Evolutionary conservation across 1,284 basidiomycete species (phyloP), one percentile per base, ranked within the genome.

Genomic region (Naganishia liquefaciens): DNA sequence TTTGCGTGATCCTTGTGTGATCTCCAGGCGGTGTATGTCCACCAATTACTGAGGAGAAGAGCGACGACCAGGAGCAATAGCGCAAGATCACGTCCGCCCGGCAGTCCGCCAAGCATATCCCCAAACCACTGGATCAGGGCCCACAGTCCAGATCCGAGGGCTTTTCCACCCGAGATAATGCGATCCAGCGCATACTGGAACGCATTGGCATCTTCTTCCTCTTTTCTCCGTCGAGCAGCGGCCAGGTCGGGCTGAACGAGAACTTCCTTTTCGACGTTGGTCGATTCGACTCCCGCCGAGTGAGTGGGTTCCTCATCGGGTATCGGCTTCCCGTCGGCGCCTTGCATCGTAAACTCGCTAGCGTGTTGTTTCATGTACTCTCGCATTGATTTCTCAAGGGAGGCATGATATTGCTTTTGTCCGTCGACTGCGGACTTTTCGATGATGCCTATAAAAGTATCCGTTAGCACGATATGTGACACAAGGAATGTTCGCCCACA

Each of bases 341-440:
- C 88, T 50, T 90, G 81, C 11, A 91, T 93, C 57, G 91, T 80
- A 78, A 98, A 98, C 79, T 98, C 94, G 68, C 85, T 84, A 64
- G 88, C 85, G 76, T 99, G 92, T 61, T 88, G 87, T 67, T 88
- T 84, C 73, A 98, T 93, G 80, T 98, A 95, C 55, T 80, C 80
- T 30, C 90, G 84, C 87, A 79, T 93, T 6, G 87, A 87, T 68
- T 82, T 84, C 69, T 95, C 91, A 5, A 98, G 84, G 49, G 93
- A 93, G 19, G 78, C 75, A 75, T 97, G 92, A 76, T 94, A 96
- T 58, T 84, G 82, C 78, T 89, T 94, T 75, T 99, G 95, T 2
- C 96, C 95, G n/a, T 97, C 94, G 57, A 97, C 87, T 6, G 86
- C 88, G 0, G 90, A 92, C 71, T 86, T 87, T 74, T 97, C 93